Conservation (phyloP, 2,329 filamentous ascomycete genomes). For the Colletotrichum eleusines region DNA sequence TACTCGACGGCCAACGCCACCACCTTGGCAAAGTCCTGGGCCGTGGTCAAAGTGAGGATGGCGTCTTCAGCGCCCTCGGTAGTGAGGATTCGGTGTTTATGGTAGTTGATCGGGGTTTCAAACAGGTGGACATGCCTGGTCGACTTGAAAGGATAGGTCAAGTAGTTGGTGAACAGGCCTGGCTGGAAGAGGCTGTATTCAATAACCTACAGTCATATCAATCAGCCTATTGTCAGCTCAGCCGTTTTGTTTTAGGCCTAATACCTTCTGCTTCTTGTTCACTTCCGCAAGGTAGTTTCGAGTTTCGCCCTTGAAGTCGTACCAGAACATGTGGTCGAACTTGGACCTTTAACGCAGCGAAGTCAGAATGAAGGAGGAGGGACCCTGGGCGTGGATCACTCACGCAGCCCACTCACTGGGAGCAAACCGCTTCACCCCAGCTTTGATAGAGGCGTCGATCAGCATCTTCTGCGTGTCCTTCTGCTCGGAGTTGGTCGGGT, state of each 20-base stretch:
- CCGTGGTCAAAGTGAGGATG: slow-evolving; percentile 58
- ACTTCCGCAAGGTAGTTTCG: slow-evolving; percentile 63
- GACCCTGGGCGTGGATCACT: slow-evolving; percentile 13
- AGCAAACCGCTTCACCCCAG: slow-evolving; percentile 71
- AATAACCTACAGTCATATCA: slow-evolving; percentile 55
- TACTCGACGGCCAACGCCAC: slow-evolving; percentile 58
- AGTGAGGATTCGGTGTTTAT: slow-evolving; percentile 56
- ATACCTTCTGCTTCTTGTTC: slow-evolving; percentile 61
- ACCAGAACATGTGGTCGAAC: slow-evolving; percentile 59
- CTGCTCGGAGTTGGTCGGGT: slow-evolving; percentile 56
- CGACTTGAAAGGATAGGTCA: slow-evolving; percentile 62
- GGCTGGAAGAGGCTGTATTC: slow-evolving; percentile 70
- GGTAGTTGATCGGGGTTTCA: slow-evolving; percentile 55
- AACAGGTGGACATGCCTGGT: slow-evolving; percentile 57
- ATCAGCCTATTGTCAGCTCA: not conserved
- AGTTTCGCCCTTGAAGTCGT: slow-evolving; percentile 62
- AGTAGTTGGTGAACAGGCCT: slow-evolving; percentile 66
- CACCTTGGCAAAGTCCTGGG: slow-evolving; percentile 56
- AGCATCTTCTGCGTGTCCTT: slow-evolving; percentile 63
- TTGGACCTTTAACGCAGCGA: slow-evolving; percentile 18
- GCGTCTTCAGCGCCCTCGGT: slow-evolving; percentile 57
- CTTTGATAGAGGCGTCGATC: slow-evolving; percentile 69
- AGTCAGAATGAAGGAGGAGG: not conserved
- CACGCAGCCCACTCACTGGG: slow-evolving; percentile 69
- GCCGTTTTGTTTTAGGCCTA: not conserved